These are phyloP conservation scores for Trichosporon inkin DNA, from an alignment of 1,284 basidiomycete genomes.

Conservation along the genomic window DNA sequence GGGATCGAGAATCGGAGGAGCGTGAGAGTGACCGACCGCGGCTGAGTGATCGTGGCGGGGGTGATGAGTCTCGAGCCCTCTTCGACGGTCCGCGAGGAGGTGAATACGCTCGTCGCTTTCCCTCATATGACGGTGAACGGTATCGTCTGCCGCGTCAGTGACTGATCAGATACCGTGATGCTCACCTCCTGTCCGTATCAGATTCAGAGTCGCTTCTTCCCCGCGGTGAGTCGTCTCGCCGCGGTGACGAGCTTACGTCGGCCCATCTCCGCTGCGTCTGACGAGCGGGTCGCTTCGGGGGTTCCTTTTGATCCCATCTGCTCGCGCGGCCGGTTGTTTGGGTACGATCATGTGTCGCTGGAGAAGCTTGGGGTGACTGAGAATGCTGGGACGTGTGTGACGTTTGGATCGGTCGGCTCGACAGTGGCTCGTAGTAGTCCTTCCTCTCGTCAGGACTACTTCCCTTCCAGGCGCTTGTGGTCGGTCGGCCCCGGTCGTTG, in stretches of 20 bases:
- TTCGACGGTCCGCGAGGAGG: not conserved
- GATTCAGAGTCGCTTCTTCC: conserved; percentile 2
- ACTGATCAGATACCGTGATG: not conserved
- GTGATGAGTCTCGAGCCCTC: not conserved
- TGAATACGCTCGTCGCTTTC: conserved; percentile 4
- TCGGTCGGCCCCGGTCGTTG: conserved; percentile 8
- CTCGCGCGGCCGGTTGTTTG: not conserved
- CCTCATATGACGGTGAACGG: not conserved
- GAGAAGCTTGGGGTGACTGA: not conserved
- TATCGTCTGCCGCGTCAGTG: not conserved
- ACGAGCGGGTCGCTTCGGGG: not conserved
- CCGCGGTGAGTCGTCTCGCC: not conserved
- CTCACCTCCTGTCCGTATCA: not conserved
- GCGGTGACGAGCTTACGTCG: not conserved
- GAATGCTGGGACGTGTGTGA: not conserved
- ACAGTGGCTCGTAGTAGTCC: conserved; percentile 5
- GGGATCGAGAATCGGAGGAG: not conserved
- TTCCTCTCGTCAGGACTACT: conserved; percentile 6
- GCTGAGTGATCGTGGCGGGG: not conserved
- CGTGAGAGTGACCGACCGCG: not conserved
- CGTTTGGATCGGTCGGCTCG: not conserved
- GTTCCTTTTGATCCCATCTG: conserved; percentile 1
- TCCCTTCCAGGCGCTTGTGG: conserved; percentile 1
- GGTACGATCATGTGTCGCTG: not conserved
- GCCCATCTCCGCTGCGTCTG: not conserved